A percentile compares a stretch with the other conserved stretches of the same genome.
These are phyloP conservation scores for Kodamaea arcana DNA, from an alignment of 1,139 yeast genomes.

Conservation along the genomic window DNA sequence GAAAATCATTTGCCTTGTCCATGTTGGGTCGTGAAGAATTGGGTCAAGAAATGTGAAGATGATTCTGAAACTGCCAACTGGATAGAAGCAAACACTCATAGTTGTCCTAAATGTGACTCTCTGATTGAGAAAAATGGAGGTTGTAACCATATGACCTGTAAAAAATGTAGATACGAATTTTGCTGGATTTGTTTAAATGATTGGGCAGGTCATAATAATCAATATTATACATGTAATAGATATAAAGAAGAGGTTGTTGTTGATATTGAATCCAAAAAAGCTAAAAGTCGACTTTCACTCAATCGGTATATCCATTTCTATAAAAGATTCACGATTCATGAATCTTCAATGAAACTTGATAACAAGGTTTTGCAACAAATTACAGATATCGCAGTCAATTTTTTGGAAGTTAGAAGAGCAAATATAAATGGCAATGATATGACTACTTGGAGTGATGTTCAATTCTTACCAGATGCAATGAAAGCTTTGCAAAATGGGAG, in stretches of 20 bases:
- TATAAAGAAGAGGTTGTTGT: slow-evolving; percentile 36
- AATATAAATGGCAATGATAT: slow-evolving; percentile 24
- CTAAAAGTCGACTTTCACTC: slow-evolving; percentile 40
- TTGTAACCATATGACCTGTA: slow-evolving; percentile 92
- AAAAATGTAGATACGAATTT: slow-evolving; percentile 71
- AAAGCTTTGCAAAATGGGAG: slow-evolving; percentile 64
- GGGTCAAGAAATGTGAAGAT: slow-evolving; percentile 80
- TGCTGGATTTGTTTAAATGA: slow-evolving; percentile 89
- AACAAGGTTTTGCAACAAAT: slow-evolving; percentile 57
- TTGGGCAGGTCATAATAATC: slow-evolving; percentile 65
- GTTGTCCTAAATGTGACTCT: slow-evolving; percentile 66
- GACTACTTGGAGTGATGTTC: slow-evolving; percentile 78
- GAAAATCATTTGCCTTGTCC: slow-evolving; percentile 86
- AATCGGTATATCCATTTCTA: slow-evolving; percentile 75
- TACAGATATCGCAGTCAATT: slow-evolving; percentile 57
- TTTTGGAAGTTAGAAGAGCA: slow-evolving; percentile 44
- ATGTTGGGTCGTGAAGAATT: slow-evolving; percentile 61
- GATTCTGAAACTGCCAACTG: slow-evolving; percentile 89
- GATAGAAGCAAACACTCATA: slow-evolving; percentile 84
- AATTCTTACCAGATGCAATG: slow-evolving; percentile 73
- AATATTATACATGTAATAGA: slow-evolving; percentile 65
- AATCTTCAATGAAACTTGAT: slow-evolving; percentile 74
- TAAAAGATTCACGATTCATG: slow-evolving; percentile 72
- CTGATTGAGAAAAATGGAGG: slow-evolving; percentile 83
- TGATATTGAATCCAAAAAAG: slow-evolving; percentile 27